A percentile compares a stretch with the other conserved stretches of the same genome.
phyloP scores from a whole-genome alignment of 805 yeast species.

The Yamadazyma nakazawae region DNA sequence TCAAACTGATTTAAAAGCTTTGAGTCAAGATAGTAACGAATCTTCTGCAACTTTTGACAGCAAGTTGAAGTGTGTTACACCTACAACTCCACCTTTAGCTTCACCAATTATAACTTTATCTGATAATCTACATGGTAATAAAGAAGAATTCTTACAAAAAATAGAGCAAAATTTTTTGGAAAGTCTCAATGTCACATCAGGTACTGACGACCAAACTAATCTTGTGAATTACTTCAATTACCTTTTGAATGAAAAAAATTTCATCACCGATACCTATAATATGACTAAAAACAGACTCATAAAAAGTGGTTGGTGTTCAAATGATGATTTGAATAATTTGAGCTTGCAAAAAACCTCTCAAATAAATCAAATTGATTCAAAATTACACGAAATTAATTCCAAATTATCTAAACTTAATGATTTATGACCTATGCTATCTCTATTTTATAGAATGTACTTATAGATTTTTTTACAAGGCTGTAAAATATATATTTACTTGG shows the following conservation, averaged over 20 bases:
- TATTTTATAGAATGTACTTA: conserved; percentile 7
- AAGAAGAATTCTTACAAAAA: conserved; percentile 26
- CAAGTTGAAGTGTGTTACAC: conserved; percentile 19
- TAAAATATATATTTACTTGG: background rate
- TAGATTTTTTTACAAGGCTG: background rate
- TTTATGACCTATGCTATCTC: conserved; percentile 1
- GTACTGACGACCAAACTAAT: conserved; percentile 8
- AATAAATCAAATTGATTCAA: conserved; percentile 36
- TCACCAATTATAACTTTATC: conserved; percentile 39
- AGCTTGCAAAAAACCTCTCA: conserved; percentile 37
- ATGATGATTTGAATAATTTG: conserved; percentile 38
- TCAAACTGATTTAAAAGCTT: conserved; percentile 14
- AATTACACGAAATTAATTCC: conserved; percentile 35
- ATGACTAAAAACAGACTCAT: conserved; percentile 29
- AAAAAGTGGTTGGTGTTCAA: conserved; percentile 43
- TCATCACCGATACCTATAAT: conserved; percentile 32
- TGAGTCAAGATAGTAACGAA: conserved; percentile 13
- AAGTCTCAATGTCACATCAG: conserved; percentile 10
- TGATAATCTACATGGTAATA: conserved; percentile 26
- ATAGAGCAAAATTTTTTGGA: conserved; percentile 35
- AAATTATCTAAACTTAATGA: conserved; percentile 21
- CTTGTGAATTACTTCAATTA: conserved; percentile 28
- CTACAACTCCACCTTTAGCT: conserved; percentile 32
- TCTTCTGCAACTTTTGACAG: conserved; percentile 12
- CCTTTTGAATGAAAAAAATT: conserved; percentile 31